These are phyloP conservation scores for Hypomyces rosellus DNA, from an alignment of 2,329 filamentous ascomycete genomes.

Conservation along the genomic window DNA sequence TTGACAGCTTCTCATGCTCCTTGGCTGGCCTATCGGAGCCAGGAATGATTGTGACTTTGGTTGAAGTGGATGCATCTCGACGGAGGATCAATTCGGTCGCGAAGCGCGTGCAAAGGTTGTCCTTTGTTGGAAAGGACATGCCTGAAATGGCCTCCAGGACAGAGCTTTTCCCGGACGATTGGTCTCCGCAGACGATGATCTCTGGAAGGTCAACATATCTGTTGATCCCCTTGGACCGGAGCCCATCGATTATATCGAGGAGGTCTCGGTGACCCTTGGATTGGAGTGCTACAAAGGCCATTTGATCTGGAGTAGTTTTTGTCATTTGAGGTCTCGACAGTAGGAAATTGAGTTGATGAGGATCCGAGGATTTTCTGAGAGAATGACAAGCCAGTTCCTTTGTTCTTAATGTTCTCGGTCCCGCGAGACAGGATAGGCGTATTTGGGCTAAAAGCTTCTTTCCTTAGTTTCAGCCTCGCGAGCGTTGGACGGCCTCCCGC, in stretches of 20 bases:
- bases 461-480: no score
- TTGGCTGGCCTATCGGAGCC: constrained; percentile 2
- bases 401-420: background rate
- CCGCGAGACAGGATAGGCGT: background rate
- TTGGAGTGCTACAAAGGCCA: background rate
- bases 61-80: constrained; percentile 8
- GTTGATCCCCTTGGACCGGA: background rate
- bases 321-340: background rate
- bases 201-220: constrained; percentile 30
- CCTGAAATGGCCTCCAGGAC: constrained; percentile 51
- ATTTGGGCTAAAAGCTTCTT: background rate
- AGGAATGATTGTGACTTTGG: constrained; percentile 18
- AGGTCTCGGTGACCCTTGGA: background rate
- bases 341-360: no score
- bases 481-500: background rate
- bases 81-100: constrained; percentile 49
- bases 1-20: constrained; percentile 8
- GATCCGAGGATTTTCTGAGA: background rate
- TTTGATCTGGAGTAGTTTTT: background rate
- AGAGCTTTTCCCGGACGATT: constrained; percentile 51
- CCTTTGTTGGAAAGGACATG: constrained; percentile 47
- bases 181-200: constrained; percentile 50
- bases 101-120: constrained; percentile 48
- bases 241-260: background rate
- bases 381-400: background rate